Conservation (phyloP, 2,329 filamentous ascomycete species). For the Hypocreales sp. region DNA sequence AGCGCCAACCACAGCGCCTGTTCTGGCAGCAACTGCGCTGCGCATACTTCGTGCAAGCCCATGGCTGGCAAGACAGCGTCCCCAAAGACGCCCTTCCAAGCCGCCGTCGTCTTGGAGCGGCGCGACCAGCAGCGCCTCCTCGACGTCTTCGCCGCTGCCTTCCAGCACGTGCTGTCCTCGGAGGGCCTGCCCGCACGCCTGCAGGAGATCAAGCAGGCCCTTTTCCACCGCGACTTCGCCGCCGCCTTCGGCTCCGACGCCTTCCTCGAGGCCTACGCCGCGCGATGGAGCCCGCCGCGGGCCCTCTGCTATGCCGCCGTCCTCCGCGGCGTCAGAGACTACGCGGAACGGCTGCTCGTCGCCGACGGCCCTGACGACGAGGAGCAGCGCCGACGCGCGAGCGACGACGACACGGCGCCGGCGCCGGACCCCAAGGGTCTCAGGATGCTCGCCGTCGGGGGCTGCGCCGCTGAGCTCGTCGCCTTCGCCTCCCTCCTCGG, state of each 20-base stretch:
- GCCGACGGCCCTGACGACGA: no score
- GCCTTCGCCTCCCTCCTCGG: constrained; percentile 32
- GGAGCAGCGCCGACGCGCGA: no score
- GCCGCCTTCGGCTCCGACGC: constrained; percentile 59
- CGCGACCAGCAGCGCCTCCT: constrained; percentile 62
- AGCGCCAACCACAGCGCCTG: no score
- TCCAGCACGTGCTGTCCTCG: constrained; percentile 33
- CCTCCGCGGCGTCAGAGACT: constrained; percentile 21
- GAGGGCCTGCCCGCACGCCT: constrained; percentile 38
- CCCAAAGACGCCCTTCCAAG: no score
- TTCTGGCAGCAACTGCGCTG: no score
- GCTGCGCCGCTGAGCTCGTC: constrained; percentile 46
- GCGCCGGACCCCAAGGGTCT: constrained; percentile 13
- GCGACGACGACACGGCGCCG: no score
- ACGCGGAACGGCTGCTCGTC: constrained; percentile 16
- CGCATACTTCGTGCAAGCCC: no score
- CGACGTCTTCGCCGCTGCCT: constrained; percentile 55
- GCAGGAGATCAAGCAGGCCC: constrained; percentile 70
- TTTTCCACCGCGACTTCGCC: constrained; percentile 76
- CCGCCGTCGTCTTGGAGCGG: no score
- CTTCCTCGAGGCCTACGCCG: constrained; percentile 68
- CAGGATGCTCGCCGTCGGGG: constrained; percentile 33
- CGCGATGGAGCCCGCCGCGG: constrained; percentile 79
- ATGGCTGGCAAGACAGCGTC: no score
- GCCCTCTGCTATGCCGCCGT: constrained; percentile 63